These are phyloP conservation scores for Candida adriatica DNA, from an alignment of 805 yeast species.

Conservation along the genomic window DNA sequence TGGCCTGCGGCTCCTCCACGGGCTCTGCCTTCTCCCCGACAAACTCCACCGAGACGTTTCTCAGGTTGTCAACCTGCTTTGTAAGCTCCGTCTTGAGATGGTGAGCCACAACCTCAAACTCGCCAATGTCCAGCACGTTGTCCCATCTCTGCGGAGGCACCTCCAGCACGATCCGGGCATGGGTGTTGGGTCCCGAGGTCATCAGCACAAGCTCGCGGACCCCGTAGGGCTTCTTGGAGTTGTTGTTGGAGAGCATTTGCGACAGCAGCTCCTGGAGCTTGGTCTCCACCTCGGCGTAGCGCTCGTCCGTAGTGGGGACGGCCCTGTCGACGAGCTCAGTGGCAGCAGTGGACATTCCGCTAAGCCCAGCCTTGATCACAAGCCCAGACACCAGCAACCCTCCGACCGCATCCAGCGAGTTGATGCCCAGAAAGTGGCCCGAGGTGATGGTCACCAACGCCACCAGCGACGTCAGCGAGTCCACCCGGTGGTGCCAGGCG, in stretches of 20 bases:
- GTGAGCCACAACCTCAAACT: constrained; percentile 35
- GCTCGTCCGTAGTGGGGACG: constrained; percentile 41
- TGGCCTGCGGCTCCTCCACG: constrained; percentile 16
- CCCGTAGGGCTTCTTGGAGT: constrained; percentile 30
- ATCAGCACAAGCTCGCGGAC: constrained; percentile 40
- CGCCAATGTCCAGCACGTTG: constrained; percentile 33
- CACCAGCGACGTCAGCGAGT: constrained; percentile 84
- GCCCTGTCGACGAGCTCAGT: constrained; percentile 77
- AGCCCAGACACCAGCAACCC: constrained; percentile 80
- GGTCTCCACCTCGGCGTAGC: constrained; percentile 36
- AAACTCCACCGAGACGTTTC: constrained; percentile 36
- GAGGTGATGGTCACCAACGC: constrained; percentile 84
- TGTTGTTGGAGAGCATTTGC: constrained; percentile 35
- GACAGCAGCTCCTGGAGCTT: constrained; percentile 30
- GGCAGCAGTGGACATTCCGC: constrained; percentile 62
- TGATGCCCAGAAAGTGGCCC: constrained; percentile 69
- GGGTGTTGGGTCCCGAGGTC: constrained; percentile 52
- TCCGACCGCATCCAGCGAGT: constrained; percentile 89
- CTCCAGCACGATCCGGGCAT: constrained; percentile 28
- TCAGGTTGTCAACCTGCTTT: constrained; percentile 35
- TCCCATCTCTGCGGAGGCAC: constrained; percentile 41
- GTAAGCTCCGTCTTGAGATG: constrained; percentile 30
- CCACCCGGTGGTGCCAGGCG: constrained; percentile 99
- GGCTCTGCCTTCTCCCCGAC: constrained; percentile 27
- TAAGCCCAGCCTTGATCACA: constrained; percentile 78